Percentiles rank a stretch among this genome's conserved stretches.
These are phyloP conservation scores for Aspergillus saccharolyticus DNA, from an alignment of 495 filamentous ascomycete genomes.

Conservation along the genomic window DNA sequence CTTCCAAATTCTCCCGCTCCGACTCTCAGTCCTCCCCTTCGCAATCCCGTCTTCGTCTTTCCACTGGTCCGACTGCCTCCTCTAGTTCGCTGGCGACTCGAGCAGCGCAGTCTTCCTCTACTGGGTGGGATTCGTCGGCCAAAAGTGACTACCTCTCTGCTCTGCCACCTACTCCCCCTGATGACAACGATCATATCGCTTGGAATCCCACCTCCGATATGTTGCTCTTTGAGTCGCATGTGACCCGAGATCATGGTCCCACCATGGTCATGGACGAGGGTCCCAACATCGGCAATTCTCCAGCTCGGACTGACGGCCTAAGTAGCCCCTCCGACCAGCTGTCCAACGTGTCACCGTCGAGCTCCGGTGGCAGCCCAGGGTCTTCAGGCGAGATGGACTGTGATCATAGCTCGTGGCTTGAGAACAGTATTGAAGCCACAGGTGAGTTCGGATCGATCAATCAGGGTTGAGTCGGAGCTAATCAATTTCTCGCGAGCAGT, in stretches of 20 bases:
- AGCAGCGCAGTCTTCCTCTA: slow-evolving; percentile 20
- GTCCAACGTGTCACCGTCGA: slow-evolving; percentile 32
- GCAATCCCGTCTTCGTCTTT: slow-evolving; percentile 37
- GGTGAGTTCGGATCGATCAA: slow-evolving; percentile 25
- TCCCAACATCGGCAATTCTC: slow-evolving; percentile 30
- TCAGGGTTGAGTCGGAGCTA: not conserved
- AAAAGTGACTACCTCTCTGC: slow-evolving; percentile 34
- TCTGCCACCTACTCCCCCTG: slow-evolving; percentile 40
- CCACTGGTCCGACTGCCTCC: slow-evolving; percentile 30
- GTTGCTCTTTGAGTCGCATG: slow-evolving; percentile 30
- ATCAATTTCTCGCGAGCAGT: slow-evolving; percentile 22
- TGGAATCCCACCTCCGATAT: slow-evolving; percentile 36
- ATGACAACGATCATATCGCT: slow-evolving; percentile 39
- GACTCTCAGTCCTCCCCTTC: slow-evolving; percentile 32
- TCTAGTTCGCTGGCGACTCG: slow-evolving; percentile 32
- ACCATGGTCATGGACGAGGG: slow-evolving; percentile 36
- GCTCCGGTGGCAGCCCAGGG: slow-evolving; percentile 33
- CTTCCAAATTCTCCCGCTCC: slow-evolving; percentile 22
- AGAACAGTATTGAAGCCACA: slow-evolving; percentile 39
- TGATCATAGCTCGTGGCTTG: slow-evolving; percentile 40
- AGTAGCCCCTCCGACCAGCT: slow-evolving; percentile 34
- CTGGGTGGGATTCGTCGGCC: slow-evolving; percentile 27
- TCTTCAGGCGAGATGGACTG: slow-evolving; percentile 38
- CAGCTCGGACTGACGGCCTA: slow-evolving; percentile 25
- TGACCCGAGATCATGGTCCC: slow-evolving; percentile 26